These are phyloP conservation scores for Mycena filopes DNA, from an alignment of 768 basidiomycete species.

Conservation along the genomic window DNA sequence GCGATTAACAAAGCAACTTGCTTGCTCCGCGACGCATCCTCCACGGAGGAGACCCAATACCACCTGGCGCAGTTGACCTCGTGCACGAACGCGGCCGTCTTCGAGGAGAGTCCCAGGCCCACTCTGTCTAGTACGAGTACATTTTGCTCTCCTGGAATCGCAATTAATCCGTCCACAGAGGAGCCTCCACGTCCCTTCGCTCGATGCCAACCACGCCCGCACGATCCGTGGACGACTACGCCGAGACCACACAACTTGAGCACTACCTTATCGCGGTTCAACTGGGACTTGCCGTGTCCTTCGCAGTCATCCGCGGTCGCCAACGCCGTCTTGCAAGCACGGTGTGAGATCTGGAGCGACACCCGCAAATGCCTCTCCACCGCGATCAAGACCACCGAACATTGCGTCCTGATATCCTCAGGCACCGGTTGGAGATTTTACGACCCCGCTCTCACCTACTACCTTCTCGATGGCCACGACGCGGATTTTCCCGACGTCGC, in stretches of 20 bases:
- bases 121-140: background rate
- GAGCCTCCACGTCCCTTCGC: background rate
- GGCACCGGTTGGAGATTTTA: background rate
- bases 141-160: background rate
- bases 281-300: background rate
- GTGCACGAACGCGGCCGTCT: background rate
- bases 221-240: background rate
- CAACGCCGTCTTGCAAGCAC: background rate
- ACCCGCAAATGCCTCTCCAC: background rate
- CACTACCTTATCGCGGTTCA: background rate
- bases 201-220: background rate
- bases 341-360: background rate
- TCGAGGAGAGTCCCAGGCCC: background rate
- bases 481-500: background rate
- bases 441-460: background rate
- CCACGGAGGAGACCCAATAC: too few relatives aligned
- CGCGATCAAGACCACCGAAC: background rate
- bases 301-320: background rate
- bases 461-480: background rate
- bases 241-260: background rate
- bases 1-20: background rate
- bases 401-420: background rate
- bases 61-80: background rate
- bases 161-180: background rate
- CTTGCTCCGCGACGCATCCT: background rate